Evolutionary conservation across 2,329 filamentous ascomycete species (phyloP).

Genomic region (Monosporascus sp.): DNA sequence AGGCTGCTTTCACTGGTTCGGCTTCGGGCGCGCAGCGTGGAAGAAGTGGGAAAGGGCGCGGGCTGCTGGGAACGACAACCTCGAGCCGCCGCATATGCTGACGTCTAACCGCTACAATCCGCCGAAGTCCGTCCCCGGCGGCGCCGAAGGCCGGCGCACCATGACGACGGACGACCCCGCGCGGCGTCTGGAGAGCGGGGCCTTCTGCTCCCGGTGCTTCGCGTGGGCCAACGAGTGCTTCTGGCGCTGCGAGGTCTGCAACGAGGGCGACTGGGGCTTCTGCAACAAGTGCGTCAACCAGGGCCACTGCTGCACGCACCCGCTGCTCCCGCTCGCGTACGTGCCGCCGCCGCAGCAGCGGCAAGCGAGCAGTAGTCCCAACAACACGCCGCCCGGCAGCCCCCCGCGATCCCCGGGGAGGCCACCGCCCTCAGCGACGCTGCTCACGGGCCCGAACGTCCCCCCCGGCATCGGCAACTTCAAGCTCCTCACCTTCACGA

Average conservation of each 20-base stretch:
- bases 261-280: conserved; percentile 91
- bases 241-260: conserved; percentile 84
- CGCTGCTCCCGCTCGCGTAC: conserved; percentile 71
- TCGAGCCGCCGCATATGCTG: conserved; percentile 52
- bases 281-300: conserved; percentile 84
- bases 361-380: conserved; percentile 1
- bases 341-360: conserved; percentile 30
- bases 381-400: conserved; percentile 29
- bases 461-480: conserved; percentile 47
- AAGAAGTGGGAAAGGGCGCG: conserved; percentile 56
- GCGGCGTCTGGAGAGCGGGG: conserved; percentile 66
- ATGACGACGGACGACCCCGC: conserved; percentile 63
- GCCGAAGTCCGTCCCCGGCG: conserved; percentile 44
- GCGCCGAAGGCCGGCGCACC: conserved; percentile 50
- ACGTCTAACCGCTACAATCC: conserved; percentile 51
- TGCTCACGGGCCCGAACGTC: conserved; percentile 42
- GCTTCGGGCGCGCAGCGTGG: conserved; percentile 72
- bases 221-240: conserved; percentile 75
- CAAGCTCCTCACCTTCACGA: conserved; percentile 65
- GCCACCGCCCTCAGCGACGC: conserved; percentile 37
- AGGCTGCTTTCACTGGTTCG: conserved; percentile 83
- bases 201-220: conserved; percentile 76
- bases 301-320: conserved; percentile 75
- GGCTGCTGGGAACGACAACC: conserved; percentile 31
- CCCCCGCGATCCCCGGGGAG: conserved; percentile 11